phyloP scores from a whole-genome alignment of 1,284 basidiomycete species.

The Porodaedalea pini region DNA sequence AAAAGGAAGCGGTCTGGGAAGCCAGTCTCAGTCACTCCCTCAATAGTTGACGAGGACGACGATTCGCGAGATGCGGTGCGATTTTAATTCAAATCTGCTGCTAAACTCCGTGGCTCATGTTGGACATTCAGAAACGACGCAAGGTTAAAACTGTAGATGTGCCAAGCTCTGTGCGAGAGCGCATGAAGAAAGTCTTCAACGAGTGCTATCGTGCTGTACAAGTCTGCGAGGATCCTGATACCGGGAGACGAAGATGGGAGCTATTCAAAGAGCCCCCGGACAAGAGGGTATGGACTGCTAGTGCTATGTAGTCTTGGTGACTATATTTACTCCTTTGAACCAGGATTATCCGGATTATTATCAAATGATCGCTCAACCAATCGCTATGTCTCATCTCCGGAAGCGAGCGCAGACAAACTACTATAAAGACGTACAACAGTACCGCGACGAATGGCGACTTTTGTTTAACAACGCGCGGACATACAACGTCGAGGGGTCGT shows the following conservation, averaged over 20 bases:
- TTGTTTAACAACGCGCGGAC: conserved; percentile 94
- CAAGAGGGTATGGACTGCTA: conserved; percentile 49
- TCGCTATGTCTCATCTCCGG: conserved; percentile 84
- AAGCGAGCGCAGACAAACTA: conserved; percentile 72
- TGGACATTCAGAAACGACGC: conserved; percentile 63
- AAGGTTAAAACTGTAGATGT: conserved; percentile 60
- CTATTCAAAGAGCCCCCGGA: conserved; percentile 81
- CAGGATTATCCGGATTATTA: conserved; percentile 93
- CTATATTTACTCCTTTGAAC: conserved; percentile 16
- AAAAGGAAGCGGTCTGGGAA: conserved; percentile 75
- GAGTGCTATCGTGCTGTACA: conserved; percentile 80
- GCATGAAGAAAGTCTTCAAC: conserved; percentile 83
- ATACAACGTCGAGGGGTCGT: conserved; percentile 86
- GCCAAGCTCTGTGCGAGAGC: conserved; percentile 55
- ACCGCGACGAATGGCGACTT: conserved; percentile 78
- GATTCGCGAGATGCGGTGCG: conserved; percentile 63
- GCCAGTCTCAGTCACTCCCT: conserved; percentile 74
- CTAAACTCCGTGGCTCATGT: not conserved
- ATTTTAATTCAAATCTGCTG: conserved; percentile 20
- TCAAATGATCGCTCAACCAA: conserved; percentile 72
- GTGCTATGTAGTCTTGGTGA: not conserved
- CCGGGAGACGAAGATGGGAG: conserved; percentile 76
- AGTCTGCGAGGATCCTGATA: conserved; percentile 61
- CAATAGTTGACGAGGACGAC: conserved; percentile 65
- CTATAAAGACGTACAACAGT: conserved; percentile 76